phyloP scores from a whole-genome alignment of 78 protist species.

The Bigelowiella natans region DNA sequence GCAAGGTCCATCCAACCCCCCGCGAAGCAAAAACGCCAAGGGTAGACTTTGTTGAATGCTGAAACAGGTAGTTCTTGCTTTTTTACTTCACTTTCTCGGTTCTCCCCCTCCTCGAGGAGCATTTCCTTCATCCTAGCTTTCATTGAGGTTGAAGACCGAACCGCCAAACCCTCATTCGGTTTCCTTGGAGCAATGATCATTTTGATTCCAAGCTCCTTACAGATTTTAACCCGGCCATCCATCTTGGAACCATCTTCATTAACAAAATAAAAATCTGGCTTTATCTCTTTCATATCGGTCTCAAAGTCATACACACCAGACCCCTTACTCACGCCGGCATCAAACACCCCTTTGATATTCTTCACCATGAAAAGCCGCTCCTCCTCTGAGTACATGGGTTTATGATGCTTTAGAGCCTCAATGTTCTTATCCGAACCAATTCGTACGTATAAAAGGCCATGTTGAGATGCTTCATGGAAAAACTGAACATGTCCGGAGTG shows the following conservation, averaged over 20 bases:
- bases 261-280: neutral
- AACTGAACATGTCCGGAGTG: neutral
- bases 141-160: neutral
- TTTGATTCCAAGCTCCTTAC: neutral
- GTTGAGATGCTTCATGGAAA: neutral
- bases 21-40: constrained; percentile 25
- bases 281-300: neutral
- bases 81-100: neutral
- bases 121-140: neutral
- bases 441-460: neutral
- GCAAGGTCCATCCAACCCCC: constrained; percentile 36
- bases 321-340: neutral
- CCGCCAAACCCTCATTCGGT: neutral
- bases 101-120: neutral
- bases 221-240: neutral
- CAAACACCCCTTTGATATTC: neutral
- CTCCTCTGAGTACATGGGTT: neutral
- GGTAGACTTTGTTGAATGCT: neutral
- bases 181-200: neutral
- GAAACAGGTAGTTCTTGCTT: neutral
- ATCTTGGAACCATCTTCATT: neutral
- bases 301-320: neutral
- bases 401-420: neutral
- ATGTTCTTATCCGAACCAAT: neutral
- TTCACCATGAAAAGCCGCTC: neutral